Evolutionary conservation across 345 rosid genomes (phyloP), one percentile per base, ranked within the genome.

Genomic region (Eucalyptus erythrocorys): DNA sequence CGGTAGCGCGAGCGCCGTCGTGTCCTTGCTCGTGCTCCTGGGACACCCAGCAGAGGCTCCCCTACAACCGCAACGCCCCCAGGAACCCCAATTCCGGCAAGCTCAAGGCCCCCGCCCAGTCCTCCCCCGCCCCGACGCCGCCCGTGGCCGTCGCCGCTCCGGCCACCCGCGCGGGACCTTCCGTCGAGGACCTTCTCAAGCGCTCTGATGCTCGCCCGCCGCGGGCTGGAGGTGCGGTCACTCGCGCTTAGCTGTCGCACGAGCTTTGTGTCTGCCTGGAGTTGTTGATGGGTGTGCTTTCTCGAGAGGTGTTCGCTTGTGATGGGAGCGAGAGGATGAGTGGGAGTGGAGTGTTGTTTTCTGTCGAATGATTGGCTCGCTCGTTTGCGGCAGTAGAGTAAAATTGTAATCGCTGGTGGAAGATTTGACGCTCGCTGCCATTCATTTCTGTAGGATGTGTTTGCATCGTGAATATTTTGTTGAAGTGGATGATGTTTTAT

Each of bases 31-130:
- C 94, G 76, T 97, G 96, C 92, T 93, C 97, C 13, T 95, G 93
- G 92, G 99, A 95, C 93, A 95, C 95, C 68, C 92, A 93, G 32
- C 94, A 93, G 81, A 93, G 93, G 79, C 94, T 93, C 82, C 89
- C 95, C 21, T 95, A 96, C 94, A 96, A 95, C 68, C 99, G 93
- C 49, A 95, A 96, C 91, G 92, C 99, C 87, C 99, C 99, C 16
- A 91, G 92, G 37, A 94, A 92, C 45, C 92, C 89, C 57, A 91
- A 91, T 68, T 55, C 88, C 10, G 91, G 90, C 48, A 88, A 90
- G 51, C 88, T 88, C 26, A 76, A 76, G 45, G 6, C 8, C 47
- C 82, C 82, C 27, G 82, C 80, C 24, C 80, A 68, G 10, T 61
- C 88, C 7, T 30, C 94, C 27, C 88, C 92, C 40, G 45, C 87